A percentile compares a stretch with the other conserved stretches of the same genome.
phyloP scores from a whole-genome alignment of 148 eudicot species.

The Vaccinium corymbosum region DNA sequence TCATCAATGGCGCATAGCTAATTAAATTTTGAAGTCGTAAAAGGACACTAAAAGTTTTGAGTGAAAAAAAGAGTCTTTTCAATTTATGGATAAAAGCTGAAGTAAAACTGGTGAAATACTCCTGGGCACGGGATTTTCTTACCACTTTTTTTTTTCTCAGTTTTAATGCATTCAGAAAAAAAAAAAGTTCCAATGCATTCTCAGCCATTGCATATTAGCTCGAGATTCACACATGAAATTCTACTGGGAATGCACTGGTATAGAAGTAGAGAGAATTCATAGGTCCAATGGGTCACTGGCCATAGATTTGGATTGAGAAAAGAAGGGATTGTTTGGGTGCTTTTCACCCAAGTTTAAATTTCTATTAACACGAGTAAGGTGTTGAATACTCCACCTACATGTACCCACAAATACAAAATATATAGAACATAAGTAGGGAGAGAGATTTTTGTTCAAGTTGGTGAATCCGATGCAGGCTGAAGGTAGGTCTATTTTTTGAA shows the following conservation, averaged over 20 bases:
- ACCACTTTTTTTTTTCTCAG: background rate
- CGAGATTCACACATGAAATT: background rate
- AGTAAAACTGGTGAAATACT: background rate
- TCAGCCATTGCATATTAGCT: background rate
- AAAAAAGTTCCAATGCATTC: background rate
- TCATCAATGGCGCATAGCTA: background rate
- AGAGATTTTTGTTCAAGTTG: constrained; percentile 39
- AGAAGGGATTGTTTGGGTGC: background rate
- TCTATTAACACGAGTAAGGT: background rate
- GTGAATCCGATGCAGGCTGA: constrained; percentile 41
- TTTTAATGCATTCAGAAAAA: background rate
- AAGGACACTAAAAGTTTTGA: background rate
- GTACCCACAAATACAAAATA: background rate
- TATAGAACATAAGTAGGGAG: background rate
- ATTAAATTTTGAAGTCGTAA: background rate
- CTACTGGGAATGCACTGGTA: background rate
- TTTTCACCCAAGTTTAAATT: background rate
- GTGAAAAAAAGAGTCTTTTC: background rate
- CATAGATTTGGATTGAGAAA: background rate
- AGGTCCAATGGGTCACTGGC: background rate
- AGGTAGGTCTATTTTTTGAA: constrained; percentile 15
- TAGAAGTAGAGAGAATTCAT: background rate
- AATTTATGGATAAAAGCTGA: background rate
- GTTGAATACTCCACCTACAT: background rate
- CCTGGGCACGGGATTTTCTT: background rate